Evolutionary conservation across 1,284 basidiomycete genomes (phyloP).

Genomic region (Cutaneotrichosporon spelunceum): DNA sequence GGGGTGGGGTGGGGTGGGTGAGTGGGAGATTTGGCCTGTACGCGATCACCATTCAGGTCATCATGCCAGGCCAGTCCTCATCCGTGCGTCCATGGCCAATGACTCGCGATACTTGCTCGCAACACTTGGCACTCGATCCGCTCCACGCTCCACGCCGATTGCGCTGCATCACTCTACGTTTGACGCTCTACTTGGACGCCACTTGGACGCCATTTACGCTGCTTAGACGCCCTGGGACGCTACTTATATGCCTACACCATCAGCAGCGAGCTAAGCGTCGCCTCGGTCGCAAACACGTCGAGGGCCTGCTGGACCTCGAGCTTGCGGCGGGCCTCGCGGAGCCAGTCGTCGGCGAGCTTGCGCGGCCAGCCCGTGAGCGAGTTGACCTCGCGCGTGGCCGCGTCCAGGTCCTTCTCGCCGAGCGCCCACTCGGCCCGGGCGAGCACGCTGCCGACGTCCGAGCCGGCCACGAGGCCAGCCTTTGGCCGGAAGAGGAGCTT

Average conservation of each 20-base stretch:
- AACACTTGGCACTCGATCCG: too few species aligned
- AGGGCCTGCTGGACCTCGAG: slow-evolving; percentile 91
- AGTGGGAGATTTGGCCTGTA: too few species aligned
- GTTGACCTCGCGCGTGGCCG: slow-evolving; percentile 87
- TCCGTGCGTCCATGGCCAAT: too few species aligned
- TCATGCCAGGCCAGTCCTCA: too few species aligned
- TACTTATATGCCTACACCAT: slow-evolving; percentile 44
- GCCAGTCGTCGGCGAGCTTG: slow-evolving; percentile 81
- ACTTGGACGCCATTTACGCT: background rate
- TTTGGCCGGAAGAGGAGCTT: slow-evolving; percentile 74
- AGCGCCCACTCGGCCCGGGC: slow-evolving; percentile 87
- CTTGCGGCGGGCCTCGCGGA: slow-evolving; percentile 80
- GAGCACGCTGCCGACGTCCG: slow-evolving; percentile 80
- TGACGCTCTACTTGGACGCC: too few species aligned
- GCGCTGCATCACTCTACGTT: too few species aligned
- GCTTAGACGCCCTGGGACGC: slow-evolving; percentile 33
- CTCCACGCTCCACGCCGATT: too few species aligned
- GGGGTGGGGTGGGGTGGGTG: too few species aligned
- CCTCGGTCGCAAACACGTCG: slow-evolving; percentile 81
- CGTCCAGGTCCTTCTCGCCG: slow-evolving; percentile 88
- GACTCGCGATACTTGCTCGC: too few species aligned
- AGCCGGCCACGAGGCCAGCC: slow-evolving; percentile 65
- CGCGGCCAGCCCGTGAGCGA: slow-evolving; percentile 82
- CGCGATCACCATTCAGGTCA: too few species aligned
- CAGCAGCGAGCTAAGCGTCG: slow-evolving; percentile 59